Percentiles rank a stretch among this genome's conserved stretches.
Evolutionary conservation across 176 grass and related monocot genomes (phyloP).

Genomic region (Eremochloa ophiuroides): DNA sequence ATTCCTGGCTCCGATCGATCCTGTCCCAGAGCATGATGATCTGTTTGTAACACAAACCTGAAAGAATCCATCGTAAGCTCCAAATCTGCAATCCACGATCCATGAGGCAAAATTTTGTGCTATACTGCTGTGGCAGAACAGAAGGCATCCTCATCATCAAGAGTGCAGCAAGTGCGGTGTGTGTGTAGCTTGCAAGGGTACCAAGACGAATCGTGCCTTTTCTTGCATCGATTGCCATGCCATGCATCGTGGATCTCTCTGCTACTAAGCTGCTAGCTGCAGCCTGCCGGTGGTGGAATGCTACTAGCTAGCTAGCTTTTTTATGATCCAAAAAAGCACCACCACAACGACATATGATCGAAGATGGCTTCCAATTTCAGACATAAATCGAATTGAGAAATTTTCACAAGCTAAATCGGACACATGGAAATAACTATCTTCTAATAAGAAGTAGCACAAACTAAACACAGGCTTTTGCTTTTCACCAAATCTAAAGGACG

Average conservation of each 20-base stretch:
- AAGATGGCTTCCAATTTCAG: no score
- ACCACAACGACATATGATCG: background rate
- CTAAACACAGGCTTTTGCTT: no score
- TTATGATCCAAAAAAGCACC: background rate
- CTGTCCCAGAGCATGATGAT: background rate
- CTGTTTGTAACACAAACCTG: background rate
- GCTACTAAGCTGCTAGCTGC: background rate
- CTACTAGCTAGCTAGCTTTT: background rate
- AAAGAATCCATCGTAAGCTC: background rate
- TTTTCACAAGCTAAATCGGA: no score
- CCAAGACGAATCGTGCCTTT: background rate
- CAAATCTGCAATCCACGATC: background rate
- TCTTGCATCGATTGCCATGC: background rate
- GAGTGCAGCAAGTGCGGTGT: background rate
- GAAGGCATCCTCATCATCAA: background rate
- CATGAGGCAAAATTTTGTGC: background rate
- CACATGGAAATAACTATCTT: no score
- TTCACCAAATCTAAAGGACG: no score
- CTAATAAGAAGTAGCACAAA: no score
- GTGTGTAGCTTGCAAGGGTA: constrained; percentile 22
- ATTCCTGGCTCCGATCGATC: no score
- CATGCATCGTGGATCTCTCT: background rate
- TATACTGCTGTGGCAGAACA: background rate
- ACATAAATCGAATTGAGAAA: no score
- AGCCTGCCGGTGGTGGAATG: background rate